A percentile compares a stretch with the other conserved stretches of the same genome.
phyloP scores from a whole-genome alignment of 352 stramenopile genomes.

The Phytophthora foliorum region DNA sequence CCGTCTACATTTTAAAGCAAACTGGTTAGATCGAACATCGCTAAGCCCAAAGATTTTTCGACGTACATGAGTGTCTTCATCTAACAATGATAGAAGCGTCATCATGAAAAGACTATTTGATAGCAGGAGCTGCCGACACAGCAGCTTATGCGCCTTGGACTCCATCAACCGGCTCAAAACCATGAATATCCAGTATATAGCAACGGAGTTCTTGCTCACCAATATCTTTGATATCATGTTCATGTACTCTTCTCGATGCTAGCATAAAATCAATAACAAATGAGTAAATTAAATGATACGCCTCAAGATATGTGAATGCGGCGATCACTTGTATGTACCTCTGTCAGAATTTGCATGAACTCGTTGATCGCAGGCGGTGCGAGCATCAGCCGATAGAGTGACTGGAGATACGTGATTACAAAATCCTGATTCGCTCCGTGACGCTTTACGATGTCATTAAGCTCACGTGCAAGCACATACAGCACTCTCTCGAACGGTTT shows the following conservation, averaged over 20 bases:
- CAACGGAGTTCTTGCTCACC: conserved; percentile 56
- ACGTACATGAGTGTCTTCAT: conserved; percentile 72
- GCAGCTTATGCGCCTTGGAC: conserved; percentile 66
- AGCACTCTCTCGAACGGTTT: conserved; percentile 83
- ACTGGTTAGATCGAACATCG: conserved; percentile 11
- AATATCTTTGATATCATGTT: conserved; percentile 73
- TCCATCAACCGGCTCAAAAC: conserved; percentile 72
- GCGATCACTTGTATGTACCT: conserved; percentile 57
- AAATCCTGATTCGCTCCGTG: conserved; percentile 75
- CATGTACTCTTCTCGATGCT: conserved; percentile 84
- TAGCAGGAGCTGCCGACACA: conserved; percentile 68
- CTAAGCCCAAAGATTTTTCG: neutral
- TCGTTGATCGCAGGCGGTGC: conserved; percentile 76
- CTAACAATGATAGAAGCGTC: conserved; percentile 74
- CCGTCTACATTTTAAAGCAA: conserved; percentile 47
- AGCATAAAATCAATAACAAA: conserved; percentile 15
- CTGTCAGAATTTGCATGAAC: conserved; percentile 77
- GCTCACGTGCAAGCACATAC: conserved; percentile 73
- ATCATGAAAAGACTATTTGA: conserved; percentile 72
- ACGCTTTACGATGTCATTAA: conserved; percentile 71
- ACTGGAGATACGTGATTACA: conserved; percentile 79
- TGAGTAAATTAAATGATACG: conserved; percentile 1
- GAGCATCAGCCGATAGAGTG: conserved; percentile 74
- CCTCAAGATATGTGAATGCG: neutral
- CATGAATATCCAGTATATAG: conserved; percentile 83